Evolutionary conservation across 441 rosid species (phyloP).

Genomic region (Gossypium davidsonii): DNA sequence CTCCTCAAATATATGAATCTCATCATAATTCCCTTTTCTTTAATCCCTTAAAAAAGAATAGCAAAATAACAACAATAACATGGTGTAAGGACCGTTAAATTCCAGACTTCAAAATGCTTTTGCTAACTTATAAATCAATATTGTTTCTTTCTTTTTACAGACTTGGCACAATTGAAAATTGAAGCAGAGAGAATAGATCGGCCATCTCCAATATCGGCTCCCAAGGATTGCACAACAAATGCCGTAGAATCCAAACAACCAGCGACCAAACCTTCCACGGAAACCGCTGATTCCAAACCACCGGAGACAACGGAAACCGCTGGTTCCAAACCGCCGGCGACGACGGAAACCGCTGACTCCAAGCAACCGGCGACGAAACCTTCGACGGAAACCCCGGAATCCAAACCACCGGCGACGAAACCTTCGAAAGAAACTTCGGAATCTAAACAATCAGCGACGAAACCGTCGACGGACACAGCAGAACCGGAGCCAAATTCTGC

Average conservation of each 20-base stretch:
- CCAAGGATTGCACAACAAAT: conserved; percentile 25
- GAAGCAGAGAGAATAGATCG: conserved; percentile 23
- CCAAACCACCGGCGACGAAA: too few species aligned
- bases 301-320: too few species aligned
- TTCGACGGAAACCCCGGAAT: too few species aligned
- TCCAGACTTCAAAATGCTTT: too few species aligned
- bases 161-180: conserved; percentile 23
- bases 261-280: conserved; percentile 30
- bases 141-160: conserved; percentile 16
- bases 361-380: too few species aligned
- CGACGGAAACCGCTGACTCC: too few species aligned
- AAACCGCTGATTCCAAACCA: conserved; percentile 27
- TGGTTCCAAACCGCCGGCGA: too few species aligned
- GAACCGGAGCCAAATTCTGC: conserved; percentile 45
- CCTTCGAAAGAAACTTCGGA: neutral
- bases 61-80: too few species aligned
- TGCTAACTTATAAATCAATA: neutral
- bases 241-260: neutral
- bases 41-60: too few species aligned
- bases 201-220: conserved; percentile 15
- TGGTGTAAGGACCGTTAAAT: too few species aligned
- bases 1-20: too few species aligned
- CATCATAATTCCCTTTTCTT: too few species aligned
- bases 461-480: conserved; percentile 35
- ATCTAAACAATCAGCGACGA: conserved; percentile 14